Evolutionary conservation across 805 yeast species (phyloP).

Genomic region (Suhomyces sp.): DNA sequence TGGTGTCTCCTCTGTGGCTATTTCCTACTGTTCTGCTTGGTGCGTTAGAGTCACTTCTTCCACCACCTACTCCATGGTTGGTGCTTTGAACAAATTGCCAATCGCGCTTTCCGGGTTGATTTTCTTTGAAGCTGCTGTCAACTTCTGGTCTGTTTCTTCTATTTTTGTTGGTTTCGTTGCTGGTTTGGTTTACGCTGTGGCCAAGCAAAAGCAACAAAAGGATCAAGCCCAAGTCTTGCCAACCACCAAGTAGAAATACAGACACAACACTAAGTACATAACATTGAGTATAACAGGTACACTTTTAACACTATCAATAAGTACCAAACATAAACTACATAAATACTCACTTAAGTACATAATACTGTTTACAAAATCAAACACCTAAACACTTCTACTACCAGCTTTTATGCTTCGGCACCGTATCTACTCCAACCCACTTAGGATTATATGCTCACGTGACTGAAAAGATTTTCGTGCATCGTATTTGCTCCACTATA

Average conservation of each 20-base stretch:
- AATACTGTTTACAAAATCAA: no score
- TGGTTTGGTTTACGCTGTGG: constrained; percentile 93
- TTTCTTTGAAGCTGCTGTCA: constrained; percentile 93
- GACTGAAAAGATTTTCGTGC: not conserved
- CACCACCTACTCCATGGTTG: constrained; percentile 98
- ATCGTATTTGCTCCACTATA: not conserved
- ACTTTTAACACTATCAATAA: no score
- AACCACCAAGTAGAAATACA: constrained; percentile 8
- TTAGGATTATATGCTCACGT: no score
- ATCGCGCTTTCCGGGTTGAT: constrained; percentile 92
- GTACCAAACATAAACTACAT: no score
- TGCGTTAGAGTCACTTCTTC: constrained; percentile 99
- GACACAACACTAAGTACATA: no score
- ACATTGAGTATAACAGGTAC: no score
- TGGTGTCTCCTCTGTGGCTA: constrained; percentile 93
- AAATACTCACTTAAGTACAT: no score
- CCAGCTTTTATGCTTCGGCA: no score
- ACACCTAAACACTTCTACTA: no score
- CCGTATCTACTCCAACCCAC: no score
- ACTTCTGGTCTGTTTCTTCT: constrained; percentile 87
- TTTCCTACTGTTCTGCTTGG: constrained; percentile 99
- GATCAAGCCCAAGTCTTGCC: constrained; percentile 15
- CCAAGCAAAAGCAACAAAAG: constrained; percentile 85
- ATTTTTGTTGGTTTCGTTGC: constrained; percentile 92
- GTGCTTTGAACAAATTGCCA: constrained; percentile 97